phyloP scores from a whole-genome alignment of 495 filamentous ascomycete species.

The Neurospora sublineolata region DNA sequence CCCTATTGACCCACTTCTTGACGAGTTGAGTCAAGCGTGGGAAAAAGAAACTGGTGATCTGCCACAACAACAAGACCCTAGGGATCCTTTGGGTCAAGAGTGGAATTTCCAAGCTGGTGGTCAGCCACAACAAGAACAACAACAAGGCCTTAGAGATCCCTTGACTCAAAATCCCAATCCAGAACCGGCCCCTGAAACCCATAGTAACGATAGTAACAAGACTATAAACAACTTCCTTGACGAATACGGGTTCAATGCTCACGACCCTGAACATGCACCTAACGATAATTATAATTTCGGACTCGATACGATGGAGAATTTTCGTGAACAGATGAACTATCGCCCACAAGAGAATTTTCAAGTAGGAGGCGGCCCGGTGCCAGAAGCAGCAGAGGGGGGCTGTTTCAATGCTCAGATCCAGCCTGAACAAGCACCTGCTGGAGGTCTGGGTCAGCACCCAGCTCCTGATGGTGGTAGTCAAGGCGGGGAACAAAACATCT shows the following conservation, averaged over 20 bases:
- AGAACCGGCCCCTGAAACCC: background rate
- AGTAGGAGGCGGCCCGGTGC: background rate
- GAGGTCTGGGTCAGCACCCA: background rate
- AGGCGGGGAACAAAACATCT: background rate
- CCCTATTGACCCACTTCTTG: background rate
- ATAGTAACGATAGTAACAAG: background rate
- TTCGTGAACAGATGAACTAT: background rate
- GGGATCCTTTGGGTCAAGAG: too few relatives aligned
- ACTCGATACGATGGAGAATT: background rate
- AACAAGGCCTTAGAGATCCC: background rate
- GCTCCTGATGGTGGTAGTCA: background rate
- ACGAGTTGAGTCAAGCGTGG: background rate
- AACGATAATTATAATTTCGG: background rate
- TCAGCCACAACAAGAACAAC: background rate
- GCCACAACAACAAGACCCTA: background rate
- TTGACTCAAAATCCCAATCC: background rate
- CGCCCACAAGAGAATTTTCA: background rate
- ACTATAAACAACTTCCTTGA: background rate
- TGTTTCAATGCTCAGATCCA: background rate
- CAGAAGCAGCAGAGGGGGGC: background rate
- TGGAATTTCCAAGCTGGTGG: background rate
- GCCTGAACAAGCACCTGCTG: background rate
- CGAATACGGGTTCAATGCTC: background rate
- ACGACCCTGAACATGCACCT: background rate
- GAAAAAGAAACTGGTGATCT: too few relatives aligned